Conservation (phyloP, 495 filamentous ascomycete species). For the Xylaria bambusicola region DNA sequence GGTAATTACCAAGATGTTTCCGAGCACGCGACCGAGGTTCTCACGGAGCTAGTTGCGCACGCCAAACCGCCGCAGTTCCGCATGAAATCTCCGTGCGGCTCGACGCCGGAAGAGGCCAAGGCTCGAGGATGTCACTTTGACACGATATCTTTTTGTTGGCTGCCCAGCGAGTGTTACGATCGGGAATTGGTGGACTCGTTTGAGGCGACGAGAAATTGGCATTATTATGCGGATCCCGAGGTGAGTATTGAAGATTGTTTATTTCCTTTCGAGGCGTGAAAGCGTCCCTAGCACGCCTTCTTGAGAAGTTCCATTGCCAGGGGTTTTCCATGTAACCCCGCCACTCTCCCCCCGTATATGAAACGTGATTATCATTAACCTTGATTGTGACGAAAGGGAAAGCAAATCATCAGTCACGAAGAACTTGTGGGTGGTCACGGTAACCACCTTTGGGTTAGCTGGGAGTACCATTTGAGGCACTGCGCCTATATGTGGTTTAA, state of each 20-base stretch:
- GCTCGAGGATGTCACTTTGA: slow-evolving; percentile 33
- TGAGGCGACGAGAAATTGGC: slow-evolving; percentile 12
- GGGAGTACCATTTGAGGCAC: slow-evolving; percentile 38
- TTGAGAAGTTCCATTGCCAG: too few relatives aligned
- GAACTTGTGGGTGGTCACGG: slow-evolving; percentile 4
- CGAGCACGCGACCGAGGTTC: neutral
- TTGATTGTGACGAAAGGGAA: slow-evolving; percentile 5
- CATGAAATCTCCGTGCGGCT: slow-evolving; percentile 24
- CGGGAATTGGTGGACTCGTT: slow-evolving; percentile 18
- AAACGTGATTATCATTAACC: neutral
- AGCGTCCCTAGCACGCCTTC: too few relatives aligned
- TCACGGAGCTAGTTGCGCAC: neutral
- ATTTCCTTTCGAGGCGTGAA: neutral
- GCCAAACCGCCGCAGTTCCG: neutral
- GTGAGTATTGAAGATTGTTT: neutral
- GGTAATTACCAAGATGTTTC: slow-evolving; percentile 1
- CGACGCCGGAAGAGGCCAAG: slow-evolving; percentile 20
- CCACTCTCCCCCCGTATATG: neutral
- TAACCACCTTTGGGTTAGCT: slow-evolving; percentile 31
- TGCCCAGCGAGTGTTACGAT: slow-evolving; percentile 33
- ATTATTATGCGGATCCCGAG: slow-evolving; percentile 17
- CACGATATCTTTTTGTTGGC: slow-evolving; percentile 34
- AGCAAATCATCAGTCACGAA: slow-evolving; percentile 12
- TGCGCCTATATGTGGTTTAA: slow-evolving; percentile 41
- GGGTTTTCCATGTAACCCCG: too few relatives aligned